Evolutionary conservation across 139 green algal species (phyloP).

Genomic region (Chlorella sp.): DNA sequence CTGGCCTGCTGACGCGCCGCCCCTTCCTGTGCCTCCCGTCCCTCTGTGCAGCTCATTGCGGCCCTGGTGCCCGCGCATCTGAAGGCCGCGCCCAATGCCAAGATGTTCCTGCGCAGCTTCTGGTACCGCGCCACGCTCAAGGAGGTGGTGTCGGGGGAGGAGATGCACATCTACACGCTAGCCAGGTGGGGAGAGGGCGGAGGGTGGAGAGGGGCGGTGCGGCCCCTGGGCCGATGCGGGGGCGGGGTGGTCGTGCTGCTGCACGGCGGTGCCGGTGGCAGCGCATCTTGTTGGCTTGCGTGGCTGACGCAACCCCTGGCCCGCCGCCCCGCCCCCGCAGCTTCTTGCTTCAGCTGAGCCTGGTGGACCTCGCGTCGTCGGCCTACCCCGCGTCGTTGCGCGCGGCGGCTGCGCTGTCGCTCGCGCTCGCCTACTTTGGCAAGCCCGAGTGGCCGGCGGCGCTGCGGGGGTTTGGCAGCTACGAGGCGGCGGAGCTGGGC

Average conservation of each 20-base stretch:
- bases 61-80: conserved; percentile 23
- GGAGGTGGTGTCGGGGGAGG: conserved; percentile 28
- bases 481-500: conserved; percentile 44
- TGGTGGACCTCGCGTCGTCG: conserved; percentile 51
- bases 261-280: too few relatives aligned
- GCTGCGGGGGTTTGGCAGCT: conserved; percentile 55
- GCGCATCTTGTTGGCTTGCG: too few relatives aligned
- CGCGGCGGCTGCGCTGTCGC: conserved; percentile 50
- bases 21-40: background rate
- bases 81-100: conserved; percentile 48
- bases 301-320: too few relatives aligned
- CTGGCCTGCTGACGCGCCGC: background rate
- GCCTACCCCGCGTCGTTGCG: conserved; percentile 37
- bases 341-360: conserved; percentile 62
- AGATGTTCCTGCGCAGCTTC: conserved; percentile 63
- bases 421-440: conserved; percentile 44
- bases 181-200: conserved; percentile 38
- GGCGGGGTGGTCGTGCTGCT: too few relatives aligned
- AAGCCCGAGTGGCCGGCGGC: conserved; percentile 44
- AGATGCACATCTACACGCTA: conserved; percentile 70
- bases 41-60: conserved; percentile 11
- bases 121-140: conserved; percentile 53
- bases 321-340: conserved; percentile 34
- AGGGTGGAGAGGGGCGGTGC: too few relatives aligned
- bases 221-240: too few relatives aligned